Conservation (phyloP, 768 basidiomycete species). For the Clitopilus hobsonii region DNA sequence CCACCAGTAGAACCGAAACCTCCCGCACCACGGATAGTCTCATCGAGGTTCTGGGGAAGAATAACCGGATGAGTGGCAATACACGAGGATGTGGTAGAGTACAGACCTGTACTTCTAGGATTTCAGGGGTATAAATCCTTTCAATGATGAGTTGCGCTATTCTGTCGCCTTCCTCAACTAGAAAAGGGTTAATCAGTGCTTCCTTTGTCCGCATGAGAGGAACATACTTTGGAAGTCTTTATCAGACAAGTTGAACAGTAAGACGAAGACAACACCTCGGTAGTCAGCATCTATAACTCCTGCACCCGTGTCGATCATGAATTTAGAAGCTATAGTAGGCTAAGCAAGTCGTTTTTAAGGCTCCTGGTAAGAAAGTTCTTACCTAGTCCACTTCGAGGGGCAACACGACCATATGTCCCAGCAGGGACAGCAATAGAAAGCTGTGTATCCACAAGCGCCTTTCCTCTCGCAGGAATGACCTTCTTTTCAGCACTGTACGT, state of each 20-base stretch:
- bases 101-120: slow-evolving; percentile 81
- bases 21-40: slow-evolving; percentile 76
- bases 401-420: slow-evolving; percentile 95
- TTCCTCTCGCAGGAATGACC: slow-evolving; percentile 81
- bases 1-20: slow-evolving; percentile 98
- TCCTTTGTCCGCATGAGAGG: not conserved
- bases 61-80: slow-evolving; percentile 3
- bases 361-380: slow-evolving; percentile 19
- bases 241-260: slow-evolving; percentile 91
- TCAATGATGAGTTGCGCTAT: slow-evolving; percentile 95
- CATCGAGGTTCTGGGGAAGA: slow-evolving; percentile 70
- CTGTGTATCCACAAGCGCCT: slow-evolving; percentile 88
- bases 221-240: slow-evolving; percentile 76
- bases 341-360: not conserved
- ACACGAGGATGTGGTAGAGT: not conserved
- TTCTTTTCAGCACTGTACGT: slow-evolving; percentile 74
- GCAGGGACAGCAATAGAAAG: slow-evolving; percentile 90
- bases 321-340: slow-evolving; percentile 73
- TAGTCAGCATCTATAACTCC: slow-evolving; percentile 98
- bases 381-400: slow-evolving; percentile 95
- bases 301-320: slow-evolving; percentile 97
- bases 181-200: not conserved
- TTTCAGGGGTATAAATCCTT: slow-evolving; percentile 79
- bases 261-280: slow-evolving; percentile 83
- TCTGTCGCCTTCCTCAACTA: slow-evolving; percentile 93